Base-by-base conservation (phyloP, 257 asterid species). In the Primulina eburnea region DNA sequence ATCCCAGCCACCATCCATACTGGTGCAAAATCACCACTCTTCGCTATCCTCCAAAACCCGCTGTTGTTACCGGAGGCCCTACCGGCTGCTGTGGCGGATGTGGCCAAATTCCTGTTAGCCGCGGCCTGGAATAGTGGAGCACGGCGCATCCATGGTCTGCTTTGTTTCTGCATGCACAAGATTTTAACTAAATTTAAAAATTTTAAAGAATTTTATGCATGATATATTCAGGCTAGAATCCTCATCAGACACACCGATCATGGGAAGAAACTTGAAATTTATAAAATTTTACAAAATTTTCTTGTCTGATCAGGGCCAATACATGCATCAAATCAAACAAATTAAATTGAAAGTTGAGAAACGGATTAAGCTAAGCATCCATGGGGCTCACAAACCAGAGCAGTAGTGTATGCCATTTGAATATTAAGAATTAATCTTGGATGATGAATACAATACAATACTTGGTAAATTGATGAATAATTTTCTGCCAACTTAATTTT, bases 1-100 rank as follows among this genome's bases (percentile, higher is more conserved):
- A 75, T 37, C 55, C 83, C 80, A 4, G 78, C 28, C 56, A 77
- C 76, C 14, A 17, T 50, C 74, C 77, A 74, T 21, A 67, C 60
- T 0, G 81, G 85, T 1, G 80, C 88, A 3, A 34, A 71, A 14
- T 47, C 55, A 1, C 55, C 55, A 14, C 55, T 47, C 55, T 47
- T 47, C 11, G 55, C 55, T 1, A 47, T 12, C 55, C 55, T 47
- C 55, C 55, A 47, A 47, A 47, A 47, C 18, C 2, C 18, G 18
- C 18, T 14, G 55, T 47, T 47, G 7, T 47, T 4, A 0, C 18
- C 18, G 7, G 55, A 12, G 6, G 18, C 55, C n/a, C 55, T 6
- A 1, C 18, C 55, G 18, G 18, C 18, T 47, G 18, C 11, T 47
- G 55, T 4, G 18, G 55, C 55, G 18, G 55, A 14, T 47, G 55